Base-by-base conservation (phyloP, 257 asterid genomes). In the Penstemon barbatus region DNA sequence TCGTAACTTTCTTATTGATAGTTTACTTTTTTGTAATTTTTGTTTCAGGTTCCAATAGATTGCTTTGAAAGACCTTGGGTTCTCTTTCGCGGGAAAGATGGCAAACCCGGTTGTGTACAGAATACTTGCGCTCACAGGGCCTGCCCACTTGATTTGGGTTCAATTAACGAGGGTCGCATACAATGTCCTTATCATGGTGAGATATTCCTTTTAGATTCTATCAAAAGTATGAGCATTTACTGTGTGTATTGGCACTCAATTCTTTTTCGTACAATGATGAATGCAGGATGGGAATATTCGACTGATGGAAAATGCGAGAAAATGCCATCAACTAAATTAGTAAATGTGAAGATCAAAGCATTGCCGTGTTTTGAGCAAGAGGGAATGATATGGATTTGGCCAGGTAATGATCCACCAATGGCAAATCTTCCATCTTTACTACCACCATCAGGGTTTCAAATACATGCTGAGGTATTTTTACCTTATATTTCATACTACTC, bases 21-120 rank as follows among this genome's bases (percentile, higher is more conserved):
- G 33, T 25, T 25, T 25, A 0, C 48, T 49, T 18, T 7, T 65
- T 57, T 25, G 2, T 25, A 1, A 3, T 63, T 68, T 53, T 55
- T 55, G 18, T 63, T 48, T 69, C 87, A 92, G 98, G 77, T 90
- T 42, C 98, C 98, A 6, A 74, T 92, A 38, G 96, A 92, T 52
- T 90, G 97, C 84, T 92, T 92, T 48, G 98, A 92, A 85, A 89
- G 90, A 58, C 97, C 96, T 12, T 92, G 98, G 98, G 98, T 92
- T 41, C 79, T 92, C 65, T 92, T 92, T 73, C 95, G 96, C 0
- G 98, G 95, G 42, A 88, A 88, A 75, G 96, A 88, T 77, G 95
- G 97, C 10, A 85, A 88, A 68, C 93, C 98, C 8, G 98, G 97
- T 52, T 92, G 98, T 74, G 93, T 92, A 43, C 91, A 75, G 70